Percentiles rank a stretch among this genome's conserved stretches.
Conservation (phyloP, 352 stramenopile genomes). For the Blastocystis sp. region DNA sequence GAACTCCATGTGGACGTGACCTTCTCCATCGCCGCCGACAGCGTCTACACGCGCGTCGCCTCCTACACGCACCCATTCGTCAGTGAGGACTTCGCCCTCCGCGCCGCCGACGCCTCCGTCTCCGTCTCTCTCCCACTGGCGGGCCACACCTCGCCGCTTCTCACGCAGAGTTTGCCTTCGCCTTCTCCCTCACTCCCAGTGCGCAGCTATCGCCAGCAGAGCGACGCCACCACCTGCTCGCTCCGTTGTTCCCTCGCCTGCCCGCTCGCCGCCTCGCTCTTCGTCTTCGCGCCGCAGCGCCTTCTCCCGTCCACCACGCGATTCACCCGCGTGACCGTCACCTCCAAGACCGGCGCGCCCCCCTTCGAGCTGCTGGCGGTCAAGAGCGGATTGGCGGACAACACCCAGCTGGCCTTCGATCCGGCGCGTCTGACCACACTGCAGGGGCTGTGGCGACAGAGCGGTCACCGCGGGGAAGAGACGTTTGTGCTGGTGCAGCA, state of each 20-base stretch:
- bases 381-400: not conserved
- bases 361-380: not conserved
- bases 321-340: not conserved
- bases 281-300: not conserved
- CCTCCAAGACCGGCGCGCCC: not conserved
- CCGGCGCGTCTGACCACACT: not conserved
- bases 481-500: slow-evolving; percentile 4
- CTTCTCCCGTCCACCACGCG: not conserved
- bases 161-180: not conserved
- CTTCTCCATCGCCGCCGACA: not conserved
- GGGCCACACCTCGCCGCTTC: not conserved
- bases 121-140: not conserved
- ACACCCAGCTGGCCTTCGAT: not conserved
- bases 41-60: not conserved
- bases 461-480: too few species aligned
- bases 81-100: not conserved
- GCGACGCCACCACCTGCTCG: not conserved
- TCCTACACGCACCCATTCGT: slow-evolving; percentile 13
- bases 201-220: not conserved
- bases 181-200: not conserved
- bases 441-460: not conserved
- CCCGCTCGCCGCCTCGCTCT: not conserved
- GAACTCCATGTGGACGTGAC: not conserved
- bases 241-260: not conserved
- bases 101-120: not conserved